These are phyloP conservation scores for Leishmania amazonensis DNA, from an alignment of 208 protist genomes.

Conservation along the genomic window DNA sequence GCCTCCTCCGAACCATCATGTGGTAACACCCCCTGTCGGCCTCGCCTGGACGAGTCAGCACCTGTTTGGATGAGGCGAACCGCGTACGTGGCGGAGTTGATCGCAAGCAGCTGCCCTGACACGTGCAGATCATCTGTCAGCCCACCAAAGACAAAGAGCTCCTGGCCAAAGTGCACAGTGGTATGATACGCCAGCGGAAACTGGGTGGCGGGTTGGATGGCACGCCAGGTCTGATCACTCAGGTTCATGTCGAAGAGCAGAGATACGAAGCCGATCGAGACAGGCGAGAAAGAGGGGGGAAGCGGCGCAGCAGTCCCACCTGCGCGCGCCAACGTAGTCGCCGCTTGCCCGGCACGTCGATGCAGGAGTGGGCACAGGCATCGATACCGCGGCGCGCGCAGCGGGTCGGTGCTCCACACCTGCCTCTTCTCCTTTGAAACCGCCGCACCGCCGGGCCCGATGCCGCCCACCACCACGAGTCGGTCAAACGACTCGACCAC, in stretches of 20 bases:
- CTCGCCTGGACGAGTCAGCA: not conserved
- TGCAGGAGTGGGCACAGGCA: constrained; percentile 35
- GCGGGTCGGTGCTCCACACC: constrained; percentile 23
- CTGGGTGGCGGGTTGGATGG: constrained; percentile 54
- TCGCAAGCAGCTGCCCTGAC: constrained; percentile 65
- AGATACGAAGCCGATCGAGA: constrained; percentile 67
- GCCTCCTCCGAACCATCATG: constrained; percentile 1
- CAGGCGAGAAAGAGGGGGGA: not conserved
- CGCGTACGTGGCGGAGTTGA: constrained; percentile 60
- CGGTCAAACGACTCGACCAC: constrained; percentile 53
- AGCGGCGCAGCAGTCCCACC: constrained; percentile 6
- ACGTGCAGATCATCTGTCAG: constrained; percentile 68
- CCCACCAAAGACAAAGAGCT: constrained; percentile 85
- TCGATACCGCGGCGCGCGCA: constrained; percentile 29
- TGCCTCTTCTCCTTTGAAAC: constrained; percentile 4
- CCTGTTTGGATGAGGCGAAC: constrained; percentile 44
- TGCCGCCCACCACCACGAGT: constrained; percentile 76
- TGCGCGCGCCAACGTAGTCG: not conserved
- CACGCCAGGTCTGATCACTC: constrained; percentile 67
- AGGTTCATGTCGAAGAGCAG: constrained; percentile 86
- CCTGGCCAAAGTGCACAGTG: constrained; percentile 48
- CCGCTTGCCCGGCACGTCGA: constrained; percentile 3
- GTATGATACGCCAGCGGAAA: constrained; percentile 82
- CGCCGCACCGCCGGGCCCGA: constrained; percentile 59
- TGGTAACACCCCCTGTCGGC: not conserved